Evolutionary conservation across 306 rosid genomes (phyloP).

Genomic region (Neltuma alba): DNA sequence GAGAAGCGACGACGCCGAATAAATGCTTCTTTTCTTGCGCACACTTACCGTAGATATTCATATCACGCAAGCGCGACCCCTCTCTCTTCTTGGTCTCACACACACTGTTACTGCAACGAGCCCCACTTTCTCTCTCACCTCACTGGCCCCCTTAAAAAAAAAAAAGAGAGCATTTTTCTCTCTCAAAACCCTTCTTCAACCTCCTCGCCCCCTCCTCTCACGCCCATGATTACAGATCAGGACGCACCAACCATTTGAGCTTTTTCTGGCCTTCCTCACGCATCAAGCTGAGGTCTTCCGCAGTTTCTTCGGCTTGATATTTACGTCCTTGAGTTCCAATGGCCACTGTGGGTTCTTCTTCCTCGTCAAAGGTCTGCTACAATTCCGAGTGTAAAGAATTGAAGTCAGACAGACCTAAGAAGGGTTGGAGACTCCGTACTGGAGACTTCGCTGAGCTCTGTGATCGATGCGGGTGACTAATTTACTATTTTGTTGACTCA

Average conservation of each 20-base stretch:
- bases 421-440: constrained; percentile 88
- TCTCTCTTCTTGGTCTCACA: not conserved
- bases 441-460: constrained; percentile 93
- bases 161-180: constrained; percentile 35
- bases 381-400: constrained; percentile 84
- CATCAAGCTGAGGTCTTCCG: not conserved
- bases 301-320: constrained; percentile 26
- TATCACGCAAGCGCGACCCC: not conserved
- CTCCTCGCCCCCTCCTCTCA: not conserved
- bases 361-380: constrained; percentile 62
- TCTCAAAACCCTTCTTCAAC: constrained; percentile 48
- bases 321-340: constrained; percentile 35
- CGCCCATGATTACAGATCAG: constrained; percentile 63
- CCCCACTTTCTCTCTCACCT: constrained; percentile 44
- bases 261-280: not conserved
- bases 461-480: constrained; percentile 90
- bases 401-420: constrained; percentile 74
- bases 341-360: constrained; percentile 59
- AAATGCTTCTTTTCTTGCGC: not conserved
- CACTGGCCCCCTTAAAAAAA: not conserved
- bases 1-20: constrained; percentile 61
- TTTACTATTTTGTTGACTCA: constrained; percentile 33
- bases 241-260: constrained; percentile 44
- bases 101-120: not conserved
- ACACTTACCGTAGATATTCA: constrained; percentile 12